phyloP scores from a whole-genome alignment of 2,329 filamentous ascomycete species.

The Geoglossum cookeanum region DNA sequence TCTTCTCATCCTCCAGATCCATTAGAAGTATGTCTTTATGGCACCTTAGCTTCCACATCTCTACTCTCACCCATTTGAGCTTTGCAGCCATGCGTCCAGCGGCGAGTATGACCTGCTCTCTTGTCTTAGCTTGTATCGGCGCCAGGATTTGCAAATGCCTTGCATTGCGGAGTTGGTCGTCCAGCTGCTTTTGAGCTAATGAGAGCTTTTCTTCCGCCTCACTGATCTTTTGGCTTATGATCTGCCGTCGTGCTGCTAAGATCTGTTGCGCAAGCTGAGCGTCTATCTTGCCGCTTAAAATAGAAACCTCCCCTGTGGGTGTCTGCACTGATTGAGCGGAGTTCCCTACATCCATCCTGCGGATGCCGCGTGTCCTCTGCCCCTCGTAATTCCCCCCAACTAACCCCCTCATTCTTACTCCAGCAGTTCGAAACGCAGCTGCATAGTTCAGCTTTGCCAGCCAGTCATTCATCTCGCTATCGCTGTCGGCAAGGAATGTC shows the following conservation, averaged over 20 bases:
- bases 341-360: conserved; percentile 42
- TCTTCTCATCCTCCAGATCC: conserved; percentile 65
- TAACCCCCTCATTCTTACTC: conserved; percentile 76
- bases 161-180: conserved; percentile 69
- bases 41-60: conserved; percentile 82
- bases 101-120: conserved; percentile 69
- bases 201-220: conserved; percentile 68
- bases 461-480: conserved; percentile 92
- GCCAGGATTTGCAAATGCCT: conserved; percentile 77
- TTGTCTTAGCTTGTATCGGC: conserved; percentile 75
- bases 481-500: conserved; percentile 73
- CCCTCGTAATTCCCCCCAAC: conserved; percentile 72
- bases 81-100: conserved; percentile 73
- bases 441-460: conserved; percentile 90
- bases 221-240: conserved; percentile 66
- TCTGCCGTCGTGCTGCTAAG: conserved; percentile 57
- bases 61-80: conserved; percentile 82
- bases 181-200: conserved; percentile 55
- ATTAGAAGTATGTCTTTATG: conserved; percentile 73
- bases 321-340: conserved; percentile 46
- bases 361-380: conserved; percentile 52
- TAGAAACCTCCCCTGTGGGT: conserved; percentile 51
- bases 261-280: conserved; percentile 75
- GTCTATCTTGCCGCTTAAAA: conserved; percentile 55
- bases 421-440: conserved; percentile 78